These are phyloP conservation scores for Kitagawia praeruptora DNA, from an alignment of 129 eudicot species.

Conservation along the genomic window DNA sequence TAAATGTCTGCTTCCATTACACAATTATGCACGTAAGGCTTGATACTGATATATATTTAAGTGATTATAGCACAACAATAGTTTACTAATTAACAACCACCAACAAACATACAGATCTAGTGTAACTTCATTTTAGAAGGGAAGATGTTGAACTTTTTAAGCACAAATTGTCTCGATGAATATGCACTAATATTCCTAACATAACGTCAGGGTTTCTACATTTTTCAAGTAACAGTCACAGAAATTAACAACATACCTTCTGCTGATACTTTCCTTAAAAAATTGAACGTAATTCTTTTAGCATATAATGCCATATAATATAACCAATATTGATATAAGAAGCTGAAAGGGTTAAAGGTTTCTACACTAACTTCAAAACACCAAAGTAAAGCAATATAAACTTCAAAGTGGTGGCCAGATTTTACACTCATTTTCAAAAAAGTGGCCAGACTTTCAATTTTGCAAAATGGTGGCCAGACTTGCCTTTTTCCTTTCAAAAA, in stretches of 20 bases:
- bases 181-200: background rate
- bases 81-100: background rate
- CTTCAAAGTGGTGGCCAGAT: too few species aligned
- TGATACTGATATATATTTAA: background rate
- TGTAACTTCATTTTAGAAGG: too few species aligned
- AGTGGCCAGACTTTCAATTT: too few species aligned
- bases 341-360: background rate
- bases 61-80: background rate
- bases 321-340: background rate
- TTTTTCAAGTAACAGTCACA: background rate
- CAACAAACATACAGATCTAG: background rate
- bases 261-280: background rate
- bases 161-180: background rate
- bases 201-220: background rate
- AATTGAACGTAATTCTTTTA: too few species aligned
- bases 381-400: background rate
- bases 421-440: too few species aligned
- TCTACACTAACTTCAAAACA: background rate
- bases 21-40: conserved; percentile 10
- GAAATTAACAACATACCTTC: background rate
- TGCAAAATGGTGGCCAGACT: too few species aligned
- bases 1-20: conserved; percentile 49
- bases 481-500: too few species aligned
- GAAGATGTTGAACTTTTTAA: background rate
- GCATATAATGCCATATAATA: background rate